phyloP scores from a whole-genome alignment of 768 basidiomycete species.

The Phlegmacium glaucopus region DNA sequence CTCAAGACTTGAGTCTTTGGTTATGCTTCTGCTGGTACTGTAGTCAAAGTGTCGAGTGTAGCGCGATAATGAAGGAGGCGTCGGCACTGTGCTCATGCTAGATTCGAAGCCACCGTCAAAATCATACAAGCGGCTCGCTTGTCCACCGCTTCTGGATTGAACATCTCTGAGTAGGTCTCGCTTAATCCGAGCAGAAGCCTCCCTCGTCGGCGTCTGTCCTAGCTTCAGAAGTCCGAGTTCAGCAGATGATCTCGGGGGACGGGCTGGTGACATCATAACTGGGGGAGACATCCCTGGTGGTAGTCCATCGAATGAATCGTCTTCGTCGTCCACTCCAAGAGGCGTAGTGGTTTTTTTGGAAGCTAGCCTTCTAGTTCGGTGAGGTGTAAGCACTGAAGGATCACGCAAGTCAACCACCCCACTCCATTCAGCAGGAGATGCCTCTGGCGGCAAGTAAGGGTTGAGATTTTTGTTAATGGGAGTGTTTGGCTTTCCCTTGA shows the following conservation, averaged over 20 bases:
- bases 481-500: constrained; percentile 51
- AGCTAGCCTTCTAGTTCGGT: constrained; percentile 21
- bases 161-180: constrained; percentile 58
- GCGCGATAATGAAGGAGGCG: constrained; percentile 69
- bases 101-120: constrained; percentile 43
- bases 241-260: constrained; percentile 44
- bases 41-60: constrained; percentile 49
- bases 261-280: constrained; percentile 53
- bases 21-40: constrained; percentile 41
- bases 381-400: constrained; percentile 46
- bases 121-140: constrained; percentile 21
- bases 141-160: constrained; percentile 35
- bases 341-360: constrained; percentile 18
- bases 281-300: constrained; percentile 61
- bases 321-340: constrained; percentile 25
- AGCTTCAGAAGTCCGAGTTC: constrained; percentile 43
- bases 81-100: constrained; percentile 65
- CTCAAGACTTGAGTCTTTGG: constrained; percentile 58
- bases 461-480: constrained; percentile 54
- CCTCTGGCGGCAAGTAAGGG: constrained; percentile 55
- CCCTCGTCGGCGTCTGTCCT: constrained; percentile 66
- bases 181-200: constrained; percentile 68
- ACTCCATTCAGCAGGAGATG: constrained; percentile 56
- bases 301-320: constrained; percentile 50
- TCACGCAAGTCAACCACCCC: constrained; percentile 73